These are phyloP conservation scores for Penicillium decumbens DNA, from an alignment of 2,329 filamentous ascomycete genomes.

Conservation along the genomic window DNA sequence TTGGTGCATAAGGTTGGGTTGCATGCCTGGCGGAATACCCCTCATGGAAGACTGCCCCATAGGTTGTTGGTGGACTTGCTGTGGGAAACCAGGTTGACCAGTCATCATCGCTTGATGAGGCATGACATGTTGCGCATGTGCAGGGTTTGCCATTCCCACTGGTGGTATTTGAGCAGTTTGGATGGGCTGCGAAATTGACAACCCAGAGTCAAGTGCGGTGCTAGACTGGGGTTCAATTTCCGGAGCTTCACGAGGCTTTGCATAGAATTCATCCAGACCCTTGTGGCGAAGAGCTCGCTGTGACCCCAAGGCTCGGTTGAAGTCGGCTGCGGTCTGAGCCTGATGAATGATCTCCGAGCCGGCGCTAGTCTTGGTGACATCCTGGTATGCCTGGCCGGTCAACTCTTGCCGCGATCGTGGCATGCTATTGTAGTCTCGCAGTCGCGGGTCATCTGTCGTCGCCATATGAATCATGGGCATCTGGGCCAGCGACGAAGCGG, in stretches of 20 bases:
- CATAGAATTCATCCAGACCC: constrained; percentile 77
- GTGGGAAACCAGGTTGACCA: constrained; percentile 60
- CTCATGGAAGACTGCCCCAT: constrained; percentile 70
- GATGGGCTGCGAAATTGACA: constrained; percentile 37
- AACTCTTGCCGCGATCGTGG: constrained; percentile 85
- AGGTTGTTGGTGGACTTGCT: constrained; percentile 65
- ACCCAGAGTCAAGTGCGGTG: constrained; percentile 32
- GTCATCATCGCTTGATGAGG: constrained; percentile 47
- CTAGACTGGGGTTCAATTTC: constrained; percentile 40
- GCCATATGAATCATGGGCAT: constrained; percentile 80
- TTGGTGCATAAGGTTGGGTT: constrained; percentile 60
- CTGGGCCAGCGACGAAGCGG: constrained; percentile 61
- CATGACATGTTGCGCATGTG: constrained; percentile 34
- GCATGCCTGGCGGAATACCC: constrained; percentile 59
- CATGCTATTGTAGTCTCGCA: constrained; percentile 77
- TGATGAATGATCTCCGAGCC: constrained; percentile 78
- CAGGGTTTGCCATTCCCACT: constrained; percentile 32
- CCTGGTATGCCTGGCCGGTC: constrained; percentile 79
- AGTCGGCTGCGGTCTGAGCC: constrained; percentile 82
- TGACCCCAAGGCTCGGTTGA: constrained; percentile 76
- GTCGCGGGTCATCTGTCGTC: constrained; percentile 69
- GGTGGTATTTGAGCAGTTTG: constrained; percentile 38
- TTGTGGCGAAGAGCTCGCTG: constrained; percentile 74
- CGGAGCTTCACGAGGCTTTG: constrained; percentile 74
- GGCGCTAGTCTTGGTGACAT: constrained; percentile 71